phyloP scores from a whole-genome alignment of 805 yeast species.

The Wickerhamomyces pijperi region DNA sequence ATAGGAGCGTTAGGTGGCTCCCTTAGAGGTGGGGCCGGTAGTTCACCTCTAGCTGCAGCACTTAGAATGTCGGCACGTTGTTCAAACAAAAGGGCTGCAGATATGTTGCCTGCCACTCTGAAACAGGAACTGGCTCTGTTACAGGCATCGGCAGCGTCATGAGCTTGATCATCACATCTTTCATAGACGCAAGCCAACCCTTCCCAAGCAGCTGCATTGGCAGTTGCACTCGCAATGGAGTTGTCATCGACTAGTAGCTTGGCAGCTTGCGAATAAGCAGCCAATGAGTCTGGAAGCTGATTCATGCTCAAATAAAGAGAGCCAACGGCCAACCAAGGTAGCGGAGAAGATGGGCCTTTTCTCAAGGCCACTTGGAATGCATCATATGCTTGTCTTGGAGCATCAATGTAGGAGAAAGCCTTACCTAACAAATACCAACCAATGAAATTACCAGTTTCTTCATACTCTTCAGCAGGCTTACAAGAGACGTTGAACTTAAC shows the following conservation, averaged over 20 bases:
- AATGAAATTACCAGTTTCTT: constrained; percentile 32
- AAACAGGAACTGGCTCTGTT: constrained; percentile 38
- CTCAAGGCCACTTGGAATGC: constrained; percentile 42
- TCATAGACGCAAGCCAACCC: constrained; percentile 54
- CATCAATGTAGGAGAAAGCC: constrained; percentile 35
- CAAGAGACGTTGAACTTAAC: neutral
- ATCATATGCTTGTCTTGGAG: constrained; percentile 42
- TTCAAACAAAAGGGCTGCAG: constrained; percentile 30
- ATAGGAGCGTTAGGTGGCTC: constrained; percentile 38
- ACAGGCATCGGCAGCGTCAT: constrained; percentile 53
- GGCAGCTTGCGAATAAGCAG: constrained; percentile 58
- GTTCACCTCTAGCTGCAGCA: constrained; percentile 31
- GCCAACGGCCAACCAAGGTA: constrained; percentile 61
- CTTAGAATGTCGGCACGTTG: constrained; percentile 31
- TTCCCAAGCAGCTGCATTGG: constrained; percentile 53
- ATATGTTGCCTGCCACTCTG: constrained; percentile 32
- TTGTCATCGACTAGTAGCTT: constrained; percentile 37
- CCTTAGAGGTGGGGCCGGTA: constrained; percentile 32
- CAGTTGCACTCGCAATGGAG: constrained; percentile 24
- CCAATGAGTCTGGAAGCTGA: constrained; percentile 54
- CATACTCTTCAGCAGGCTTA: constrained; percentile 5
- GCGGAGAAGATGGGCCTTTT: constrained; percentile 41
- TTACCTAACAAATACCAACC: constrained; percentile 46
- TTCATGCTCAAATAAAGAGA: constrained; percentile 44
- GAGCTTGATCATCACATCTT: constrained; percentile 47